These are phyloP conservation scores for Zasmidium angulare DNA, from an alignment of 2,329 filamentous ascomycete species.

Conservation along the genomic window DNA sequence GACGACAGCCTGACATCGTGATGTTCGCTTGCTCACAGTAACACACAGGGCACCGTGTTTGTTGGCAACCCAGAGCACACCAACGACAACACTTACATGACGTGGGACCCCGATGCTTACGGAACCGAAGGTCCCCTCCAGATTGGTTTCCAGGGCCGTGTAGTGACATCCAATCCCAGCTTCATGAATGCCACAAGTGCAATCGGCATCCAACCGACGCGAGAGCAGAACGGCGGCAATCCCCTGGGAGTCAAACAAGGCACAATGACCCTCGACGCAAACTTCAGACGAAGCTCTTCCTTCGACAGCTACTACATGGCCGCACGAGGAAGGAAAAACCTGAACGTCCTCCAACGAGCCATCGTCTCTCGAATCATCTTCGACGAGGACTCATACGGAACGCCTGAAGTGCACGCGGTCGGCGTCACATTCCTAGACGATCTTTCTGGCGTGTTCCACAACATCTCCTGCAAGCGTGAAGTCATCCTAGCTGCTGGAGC, in stretches of 20 bases:
- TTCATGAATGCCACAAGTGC: slow-evolving; percentile 19
- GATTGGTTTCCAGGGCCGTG: slow-evolving; percentile 19
- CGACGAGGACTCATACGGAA: slow-evolving; percentile 10
- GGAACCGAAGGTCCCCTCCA: slow-evolving; percentile 20
- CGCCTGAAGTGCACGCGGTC: slow-evolving; percentile 7
- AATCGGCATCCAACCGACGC: slow-evolving; percentile 11
- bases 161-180: slow-evolving; percentile 14
- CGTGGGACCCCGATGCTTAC: slow-evolving; percentile 17
- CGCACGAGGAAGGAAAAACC: slow-evolving; percentile 11
- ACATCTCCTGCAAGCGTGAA: slow-evolving; percentile 37
- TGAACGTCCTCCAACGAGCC: slow-evolving; percentile 14
- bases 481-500: slow-evolving; percentile 53
- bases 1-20: not conserved
- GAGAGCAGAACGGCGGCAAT: slow-evolving; percentile 15
- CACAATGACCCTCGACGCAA: slow-evolving; percentile 17
- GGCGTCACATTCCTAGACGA: slow-evolving; percentile 19
- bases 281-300: slow-evolving; percentile 14
- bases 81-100: slow-evolving; percentile 20
- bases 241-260: slow-evolving; percentile 18
- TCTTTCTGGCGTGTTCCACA: slow-evolving; percentile 18
- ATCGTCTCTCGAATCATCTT: slow-evolving; percentile 17
- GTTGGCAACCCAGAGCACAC: slow-evolving; percentile 18
- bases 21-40: not conserved
- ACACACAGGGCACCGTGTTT: slow-evolving; percentile 12
- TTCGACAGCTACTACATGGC: slow-evolving; percentile 18